Percentiles rank a stretch among this genome's conserved stretches.
phyloP scores from a whole-genome alignment of 805 yeast species.

The Saccharomycopsis sp. region DNA sequence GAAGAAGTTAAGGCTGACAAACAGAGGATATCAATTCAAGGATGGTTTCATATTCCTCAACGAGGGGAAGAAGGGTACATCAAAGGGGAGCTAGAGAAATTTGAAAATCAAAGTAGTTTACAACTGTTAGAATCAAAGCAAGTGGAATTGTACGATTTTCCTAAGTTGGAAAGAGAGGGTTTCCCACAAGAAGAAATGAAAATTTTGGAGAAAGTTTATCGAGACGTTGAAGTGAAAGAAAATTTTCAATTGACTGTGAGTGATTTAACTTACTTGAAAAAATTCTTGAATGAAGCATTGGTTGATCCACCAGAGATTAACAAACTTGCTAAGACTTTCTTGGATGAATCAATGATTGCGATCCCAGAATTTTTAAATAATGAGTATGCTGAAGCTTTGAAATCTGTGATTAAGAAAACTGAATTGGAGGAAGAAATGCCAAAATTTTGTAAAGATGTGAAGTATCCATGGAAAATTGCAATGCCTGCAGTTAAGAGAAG shows the following conservation, averaged over 20 bases:
- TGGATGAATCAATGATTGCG: constrained; percentile 63
- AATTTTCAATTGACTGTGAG: constrained; percentile 27
- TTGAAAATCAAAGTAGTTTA: constrained; percentile 68
- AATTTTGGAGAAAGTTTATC: constrained; percentile 35
- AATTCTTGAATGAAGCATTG: constrained; percentile 52
- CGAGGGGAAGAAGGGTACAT: constrained; percentile 80
- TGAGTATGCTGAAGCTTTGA: constrained; percentile 42
- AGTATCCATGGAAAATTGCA: constrained; percentile 81
- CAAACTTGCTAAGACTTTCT: constrained; percentile 45
- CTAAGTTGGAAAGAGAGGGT: constrained; percentile 49
- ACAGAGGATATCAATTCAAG: constrained; percentile 88
- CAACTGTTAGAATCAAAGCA: constrained; percentile 74
- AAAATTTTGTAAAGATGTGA: constrained; percentile 42
- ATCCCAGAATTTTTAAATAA: constrained; percentile 55
- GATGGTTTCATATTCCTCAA: constrained; percentile 99
- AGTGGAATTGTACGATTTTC: constrained; percentile 74
- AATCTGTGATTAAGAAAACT: constrained; percentile 40
- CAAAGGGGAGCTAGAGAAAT: constrained; percentile 74
- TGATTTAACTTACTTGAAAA: constrained; percentile 45
- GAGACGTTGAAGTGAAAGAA: constrained; percentile 26
- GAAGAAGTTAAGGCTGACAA: constrained; percentile 92
- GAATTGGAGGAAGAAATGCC: constrained; percentile 66
- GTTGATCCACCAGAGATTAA: constrained; percentile 34
- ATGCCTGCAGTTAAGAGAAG: constrained; percentile 93
- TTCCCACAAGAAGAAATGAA: constrained; percentile 32